Percentiles rank a stretch among this genome's conserved stretches.
These are phyloP conservation scores for Cicer bijugum DNA, from an alignment of 306 rosid genomes.

Conservation along the genomic window DNA sequence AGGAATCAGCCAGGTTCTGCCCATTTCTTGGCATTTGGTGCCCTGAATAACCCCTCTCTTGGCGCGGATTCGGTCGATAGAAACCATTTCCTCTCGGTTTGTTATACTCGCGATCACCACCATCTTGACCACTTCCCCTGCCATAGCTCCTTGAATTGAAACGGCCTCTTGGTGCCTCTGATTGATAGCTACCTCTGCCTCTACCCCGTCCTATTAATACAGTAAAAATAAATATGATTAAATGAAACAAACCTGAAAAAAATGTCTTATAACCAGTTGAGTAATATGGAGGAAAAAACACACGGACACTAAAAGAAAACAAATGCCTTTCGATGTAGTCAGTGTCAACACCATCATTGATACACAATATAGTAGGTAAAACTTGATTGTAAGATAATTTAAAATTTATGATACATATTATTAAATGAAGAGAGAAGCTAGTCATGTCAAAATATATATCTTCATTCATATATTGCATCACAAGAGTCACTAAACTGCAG, in stretches of 20 bases:
- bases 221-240: constrained; percentile 5
- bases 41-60: constrained; percentile 63
- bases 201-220: constrained; percentile 83
- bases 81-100: constrained; percentile 77
- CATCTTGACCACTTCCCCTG: constrained; percentile 64
- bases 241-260: neutral
- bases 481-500: too few relatives aligned
- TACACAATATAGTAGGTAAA: neutral
- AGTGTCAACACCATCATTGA: constrained; percentile 6
- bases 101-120: constrained; percentile 67
- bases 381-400: neutral
- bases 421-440: neutral
- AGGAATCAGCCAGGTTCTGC: constrained; percentile 57
- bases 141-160: constrained; percentile 60
- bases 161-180: constrained; percentile 74
- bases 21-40: constrained; percentile 64
- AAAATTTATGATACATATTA: neutral
- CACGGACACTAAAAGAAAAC: constrained; percentile 19
- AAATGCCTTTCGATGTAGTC: neutral
- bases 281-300: neutral
- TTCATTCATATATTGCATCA: too few relatives aligned
- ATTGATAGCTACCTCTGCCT: constrained; percentile 78
- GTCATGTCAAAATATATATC: neutral
- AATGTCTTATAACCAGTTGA: neutral
- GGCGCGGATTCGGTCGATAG: constrained; percentile 67